These are phyloP conservation scores for Lentinula sp. DNA, from an alignment of 768 basidiomycete genomes.

Conservation along the genomic window DNA sequence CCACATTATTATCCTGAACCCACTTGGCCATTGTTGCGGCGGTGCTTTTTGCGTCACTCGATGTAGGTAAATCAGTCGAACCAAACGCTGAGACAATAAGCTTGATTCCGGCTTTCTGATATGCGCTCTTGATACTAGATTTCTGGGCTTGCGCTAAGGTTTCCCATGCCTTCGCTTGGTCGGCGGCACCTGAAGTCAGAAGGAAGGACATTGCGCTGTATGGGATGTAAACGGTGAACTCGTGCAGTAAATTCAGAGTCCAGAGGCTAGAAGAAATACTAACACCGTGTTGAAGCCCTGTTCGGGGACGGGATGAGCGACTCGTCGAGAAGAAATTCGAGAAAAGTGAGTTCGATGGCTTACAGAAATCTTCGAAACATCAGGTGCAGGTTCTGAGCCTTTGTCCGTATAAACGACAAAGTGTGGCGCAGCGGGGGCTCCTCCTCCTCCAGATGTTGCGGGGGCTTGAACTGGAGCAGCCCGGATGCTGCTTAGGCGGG, in stretches of 20 bases:
- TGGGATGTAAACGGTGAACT: not conserved
- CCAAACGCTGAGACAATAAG: constrained; percentile 49
- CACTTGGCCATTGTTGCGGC: constrained; percentile 40
- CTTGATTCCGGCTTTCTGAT: constrained; percentile 44
- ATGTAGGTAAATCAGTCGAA: constrained; percentile 35
- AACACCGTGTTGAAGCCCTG: constrained; percentile 3
- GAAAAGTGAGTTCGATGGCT: not conserved
- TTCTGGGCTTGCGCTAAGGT: constrained; percentile 26
- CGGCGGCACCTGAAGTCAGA: not conserved
- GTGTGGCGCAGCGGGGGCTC: not conserved
- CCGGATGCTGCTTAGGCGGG: not conserved
- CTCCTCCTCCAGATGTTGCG: too few relatives aligned
- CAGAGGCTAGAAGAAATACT: not conserved
- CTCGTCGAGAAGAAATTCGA: too few relatives aligned
- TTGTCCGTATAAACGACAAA: not conserved
- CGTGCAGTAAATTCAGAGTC: not conserved
- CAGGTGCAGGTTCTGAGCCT: not conserved
- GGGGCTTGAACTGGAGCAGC: not conserved
- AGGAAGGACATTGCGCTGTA: not conserved
- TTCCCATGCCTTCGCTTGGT: constrained; percentile 20
- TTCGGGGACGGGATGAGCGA: not conserved
- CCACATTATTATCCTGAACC: constrained; percentile 37
- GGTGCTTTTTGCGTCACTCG: constrained; percentile 32
- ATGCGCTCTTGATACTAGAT: constrained; percentile 30
- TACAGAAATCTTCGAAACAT: not conserved